These are phyloP conservation scores for Nevesoporus exiguus DNA, from an alignment of 768 basidiomycete genomes.

Conservation along the genomic window DNA sequence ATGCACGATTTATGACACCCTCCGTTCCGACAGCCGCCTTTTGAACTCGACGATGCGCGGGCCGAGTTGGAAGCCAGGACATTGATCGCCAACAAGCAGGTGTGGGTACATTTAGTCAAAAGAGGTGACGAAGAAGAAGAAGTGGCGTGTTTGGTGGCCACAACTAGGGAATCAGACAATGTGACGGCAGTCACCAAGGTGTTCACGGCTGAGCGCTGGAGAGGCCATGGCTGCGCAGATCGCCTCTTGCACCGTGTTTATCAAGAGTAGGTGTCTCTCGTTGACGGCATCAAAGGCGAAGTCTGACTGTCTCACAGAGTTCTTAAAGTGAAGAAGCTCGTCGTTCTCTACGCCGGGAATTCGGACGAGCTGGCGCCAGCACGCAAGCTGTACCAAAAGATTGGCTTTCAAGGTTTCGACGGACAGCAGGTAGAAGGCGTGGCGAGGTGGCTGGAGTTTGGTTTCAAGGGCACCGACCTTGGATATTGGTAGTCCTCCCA, in stretches of 20 bases:
- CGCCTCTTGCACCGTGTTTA: constrained; percentile 58
- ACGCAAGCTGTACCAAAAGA: constrained; percentile 13
- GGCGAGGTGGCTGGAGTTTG: constrained; percentile 17
- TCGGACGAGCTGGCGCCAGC: constrained; percentile 7
- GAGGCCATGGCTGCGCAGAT: constrained; percentile 54
- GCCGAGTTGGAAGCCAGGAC: constrained; percentile 49
- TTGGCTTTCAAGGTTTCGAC: constrained; percentile 20
- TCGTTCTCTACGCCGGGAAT: constrained; percentile 60
- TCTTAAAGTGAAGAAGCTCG: constrained; percentile 31
- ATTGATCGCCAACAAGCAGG: constrained; percentile 43
- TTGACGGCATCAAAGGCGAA: not conserved
- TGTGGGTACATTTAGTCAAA: constrained; percentile 58
- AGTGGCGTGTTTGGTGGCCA: constrained; percentile 65
- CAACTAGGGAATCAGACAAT: constrained; percentile 52
- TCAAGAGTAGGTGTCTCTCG: constrained; percentile 40
- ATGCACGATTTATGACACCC: not conserved
- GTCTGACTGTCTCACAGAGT: not conserved
- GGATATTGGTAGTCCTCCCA: not conserved
- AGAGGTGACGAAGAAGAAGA: constrained; percentile 22
- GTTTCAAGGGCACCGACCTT: constrained; percentile 1
- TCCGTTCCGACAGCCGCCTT: constrained; percentile 49
- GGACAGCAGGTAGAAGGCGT: not conserved
- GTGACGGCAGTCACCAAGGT: constrained; percentile 72
- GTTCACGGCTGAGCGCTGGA: constrained; percentile 51
- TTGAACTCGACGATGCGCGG: constrained; percentile 38